Conservation (phyloP, 306 rosid genomes). For the Adenanthera pavonina region DNA sequence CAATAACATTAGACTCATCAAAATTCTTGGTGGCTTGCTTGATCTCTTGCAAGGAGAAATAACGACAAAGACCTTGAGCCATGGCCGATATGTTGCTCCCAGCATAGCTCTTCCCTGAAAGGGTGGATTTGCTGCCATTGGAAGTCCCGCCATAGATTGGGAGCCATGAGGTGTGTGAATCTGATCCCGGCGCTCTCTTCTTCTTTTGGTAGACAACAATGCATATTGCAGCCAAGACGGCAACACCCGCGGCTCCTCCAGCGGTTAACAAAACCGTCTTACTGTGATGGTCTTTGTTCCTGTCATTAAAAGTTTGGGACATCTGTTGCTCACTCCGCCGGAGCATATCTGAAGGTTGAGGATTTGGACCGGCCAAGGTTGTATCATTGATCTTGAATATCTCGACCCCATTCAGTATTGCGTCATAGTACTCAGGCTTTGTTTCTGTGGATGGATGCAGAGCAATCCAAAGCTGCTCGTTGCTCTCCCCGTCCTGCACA, state of each 20-base stretch:
- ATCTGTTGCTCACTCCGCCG: constrained; percentile 9
- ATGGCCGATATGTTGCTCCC: constrained; percentile 43
- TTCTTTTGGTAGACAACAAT: constrained; percentile 32
- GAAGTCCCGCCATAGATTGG: constrained; percentile 49
- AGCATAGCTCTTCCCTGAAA: constrained; percentile 49
- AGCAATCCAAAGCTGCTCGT: constrained; percentile 51
- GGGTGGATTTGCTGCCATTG: constrained; percentile 34
- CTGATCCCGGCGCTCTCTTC: constrained; percentile 35
- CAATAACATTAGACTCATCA: constrained; percentile 60
- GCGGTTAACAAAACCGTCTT: constrained; percentile 43
- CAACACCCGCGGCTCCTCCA: constrained; percentile 58
- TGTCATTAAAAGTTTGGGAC: constrained; percentile 1
- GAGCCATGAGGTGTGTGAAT: constrained; percentile 50
- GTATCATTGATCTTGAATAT: constrained; percentile 55
- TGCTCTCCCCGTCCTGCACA: constrained; percentile 21
- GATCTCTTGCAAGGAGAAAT: constrained; percentile 56
- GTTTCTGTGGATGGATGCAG: constrained; percentile 40
- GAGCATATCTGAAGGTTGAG: constrained; percentile 53
- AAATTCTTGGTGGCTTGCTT: constrained; percentile 53
- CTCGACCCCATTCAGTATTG: constrained; percentile 56
- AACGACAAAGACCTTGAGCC: constrained; percentile 59
- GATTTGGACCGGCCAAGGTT: constrained; percentile 59
- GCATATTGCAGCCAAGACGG: constrained; percentile 49
- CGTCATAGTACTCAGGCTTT: constrained; percentile 52
- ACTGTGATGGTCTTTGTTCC: not conserved